Conservation (phyloP, 148 eudicot genomes). For the Camellia sinensis region DNA sequence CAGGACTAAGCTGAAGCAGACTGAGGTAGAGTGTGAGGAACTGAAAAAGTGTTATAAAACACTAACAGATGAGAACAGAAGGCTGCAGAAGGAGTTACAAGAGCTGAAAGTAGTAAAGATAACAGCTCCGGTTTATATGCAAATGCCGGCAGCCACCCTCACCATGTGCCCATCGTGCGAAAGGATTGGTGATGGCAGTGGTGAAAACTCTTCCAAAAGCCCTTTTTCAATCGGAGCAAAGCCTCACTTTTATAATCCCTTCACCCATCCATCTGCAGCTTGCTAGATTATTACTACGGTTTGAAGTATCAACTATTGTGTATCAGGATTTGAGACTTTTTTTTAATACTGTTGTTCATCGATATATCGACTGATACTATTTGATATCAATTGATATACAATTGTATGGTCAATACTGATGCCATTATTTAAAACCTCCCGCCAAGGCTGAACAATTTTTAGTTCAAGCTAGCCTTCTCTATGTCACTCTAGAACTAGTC, state of each 20-base stretch:
- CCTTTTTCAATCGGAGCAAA: not conserved
- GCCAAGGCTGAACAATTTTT: not conserved
- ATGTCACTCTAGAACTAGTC: not conserved
- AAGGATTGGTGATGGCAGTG: slow-evolving; percentile 4
- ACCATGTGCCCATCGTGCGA: slow-evolving; percentile 48
- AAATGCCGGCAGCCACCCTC: slow-evolving; percentile 32
- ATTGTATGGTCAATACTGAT: not conserved
- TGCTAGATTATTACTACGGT: not conserved
- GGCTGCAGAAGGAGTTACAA: slow-evolving; percentile 37
- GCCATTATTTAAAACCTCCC: not conserved
- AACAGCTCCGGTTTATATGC: slow-evolving; percentile 20
- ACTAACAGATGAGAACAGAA: slow-evolving; percentile 37
- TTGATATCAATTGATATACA: no score
- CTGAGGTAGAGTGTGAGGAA: slow-evolving; percentile 39
- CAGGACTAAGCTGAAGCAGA: slow-evolving; percentile 54
- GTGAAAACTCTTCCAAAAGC: slow-evolving; percentile 4
- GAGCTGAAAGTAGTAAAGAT: slow-evolving; percentile 25
- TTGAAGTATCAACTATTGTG: not conserved
- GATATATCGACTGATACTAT: no score
- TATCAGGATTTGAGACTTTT: no score
- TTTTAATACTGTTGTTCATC: no score
- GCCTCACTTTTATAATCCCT: slow-evolving; percentile 18
- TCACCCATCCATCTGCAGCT: slow-evolving; percentile 24
- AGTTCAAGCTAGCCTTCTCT: not conserved
- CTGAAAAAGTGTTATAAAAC: slow-evolving; percentile 34